Evolutionary conservation across 495 filamentous ascomycete genomes (phyloP).

Genomic region (Podospora comata): DNA sequence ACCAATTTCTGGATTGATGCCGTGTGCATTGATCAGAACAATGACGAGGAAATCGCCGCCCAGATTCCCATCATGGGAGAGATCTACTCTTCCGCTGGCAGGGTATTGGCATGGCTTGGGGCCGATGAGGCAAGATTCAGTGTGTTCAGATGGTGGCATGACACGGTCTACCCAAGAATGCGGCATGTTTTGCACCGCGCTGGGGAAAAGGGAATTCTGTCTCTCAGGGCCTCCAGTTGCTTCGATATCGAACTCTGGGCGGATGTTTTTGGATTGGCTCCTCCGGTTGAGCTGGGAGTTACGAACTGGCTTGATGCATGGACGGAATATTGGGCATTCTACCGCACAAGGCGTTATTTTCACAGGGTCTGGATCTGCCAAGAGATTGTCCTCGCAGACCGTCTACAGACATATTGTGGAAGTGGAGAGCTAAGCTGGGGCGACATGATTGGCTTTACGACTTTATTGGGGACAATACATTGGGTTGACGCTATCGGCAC

Average conservation of each 20-base stretch:
- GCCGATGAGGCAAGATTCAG: constrained; percentile 11
- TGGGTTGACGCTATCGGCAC: constrained; percentile 18
- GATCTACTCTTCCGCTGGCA: constrained; percentile 25
- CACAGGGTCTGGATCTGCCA: constrained; percentile 22
- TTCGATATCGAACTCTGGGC: constrained; percentile 15
- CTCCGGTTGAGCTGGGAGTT: not conserved
- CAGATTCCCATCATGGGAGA: constrained; percentile 31
- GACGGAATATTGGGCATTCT: constrained; percentile 18
- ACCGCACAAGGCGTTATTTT: constrained; percentile 15
- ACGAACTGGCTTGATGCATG: constrained; percentile 10
- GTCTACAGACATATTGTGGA: constrained; percentile 13
- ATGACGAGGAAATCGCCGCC: constrained; percentile 24
- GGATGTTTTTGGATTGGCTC: constrained; percentile 9
- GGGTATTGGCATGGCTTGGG: constrained; percentile 18
- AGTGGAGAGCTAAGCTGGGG: constrained; percentile 9
- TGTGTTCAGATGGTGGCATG: constrained; percentile 16
- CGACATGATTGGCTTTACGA: constrained; percentile 9
- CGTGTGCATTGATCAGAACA: constrained; percentile 29
- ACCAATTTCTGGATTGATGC: constrained; percentile 27
- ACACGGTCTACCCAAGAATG: constrained; percentile 8
- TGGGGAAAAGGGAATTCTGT: constrained; percentile 5
- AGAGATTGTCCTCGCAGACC: constrained; percentile 14
- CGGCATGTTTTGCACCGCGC: not conserved
- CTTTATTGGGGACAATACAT: constrained; percentile 6
- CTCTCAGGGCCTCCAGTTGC: constrained; percentile 10